These are phyloP conservation scores for Paraphoma sp. DNA, from an alignment of 2,329 filamentous ascomycete genomes.

Conservation along the genomic window DNA sequence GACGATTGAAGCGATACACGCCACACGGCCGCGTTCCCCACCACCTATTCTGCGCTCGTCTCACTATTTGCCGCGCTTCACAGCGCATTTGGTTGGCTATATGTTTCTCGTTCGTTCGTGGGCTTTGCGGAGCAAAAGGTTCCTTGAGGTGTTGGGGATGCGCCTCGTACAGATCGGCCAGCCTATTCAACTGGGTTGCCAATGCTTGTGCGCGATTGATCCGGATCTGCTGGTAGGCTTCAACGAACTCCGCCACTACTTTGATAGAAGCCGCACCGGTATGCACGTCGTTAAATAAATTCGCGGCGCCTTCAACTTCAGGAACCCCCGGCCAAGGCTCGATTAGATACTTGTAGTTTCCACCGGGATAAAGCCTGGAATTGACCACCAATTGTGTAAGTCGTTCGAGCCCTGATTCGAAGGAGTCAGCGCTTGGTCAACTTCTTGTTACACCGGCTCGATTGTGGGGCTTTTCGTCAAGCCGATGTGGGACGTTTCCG, in stretches of 20 bases:
- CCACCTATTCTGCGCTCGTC: not conserved
- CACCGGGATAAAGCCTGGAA: not conserved
- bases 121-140: conserved; percentile 9
- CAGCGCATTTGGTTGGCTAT: not conserved
- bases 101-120: conserved; percentile 6
- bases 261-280: not conserved
- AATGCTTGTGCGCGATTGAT: conserved; percentile 9
- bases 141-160: conserved; percentile 10
- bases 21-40: not conserved
- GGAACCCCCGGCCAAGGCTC: not conserved
- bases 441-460: too few relatives aligned
- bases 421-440: not conserved
- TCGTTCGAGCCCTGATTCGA: not conserved
- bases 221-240: conserved; percentile 3
- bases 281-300: not conserved
- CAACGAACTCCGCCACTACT: not conserved
- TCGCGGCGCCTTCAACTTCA: not conserved
- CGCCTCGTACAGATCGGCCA: conserved; percentile 11
- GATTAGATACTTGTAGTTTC: not conserved
- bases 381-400: not conserved
- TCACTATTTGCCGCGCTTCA: not conserved
- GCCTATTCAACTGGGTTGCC: conserved; percentile 3
- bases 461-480: too few relatives aligned
- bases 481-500: too few relatives aligned
- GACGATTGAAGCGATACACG: conserved; percentile 4